phyloP scores from a whole-genome alignment of 2,329 filamentous ascomycete genomes.

The Cyclaneusma minus region DNA sequence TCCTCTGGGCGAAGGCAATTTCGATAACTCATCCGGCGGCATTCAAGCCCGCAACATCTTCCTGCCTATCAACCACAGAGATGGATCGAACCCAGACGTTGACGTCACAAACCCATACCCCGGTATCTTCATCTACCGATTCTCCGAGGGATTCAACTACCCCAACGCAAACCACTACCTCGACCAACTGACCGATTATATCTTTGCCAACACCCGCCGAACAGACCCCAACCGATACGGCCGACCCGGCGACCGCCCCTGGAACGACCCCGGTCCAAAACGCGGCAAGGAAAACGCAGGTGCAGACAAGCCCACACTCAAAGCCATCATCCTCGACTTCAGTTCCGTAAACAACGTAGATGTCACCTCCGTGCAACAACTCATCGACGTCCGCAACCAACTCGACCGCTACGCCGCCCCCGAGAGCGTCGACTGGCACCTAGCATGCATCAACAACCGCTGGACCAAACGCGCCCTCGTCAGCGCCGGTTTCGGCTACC shows the following conservation, averaged over 20 bases:
- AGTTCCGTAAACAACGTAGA: slow-evolving; percentile 89
- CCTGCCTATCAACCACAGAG: slow-evolving; percentile 71
- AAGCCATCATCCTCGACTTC: slow-evolving; percentile 89
- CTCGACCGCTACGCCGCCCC: slow-evolving; percentile 74
- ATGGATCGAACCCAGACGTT: slow-evolving; percentile 79
- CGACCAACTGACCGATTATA: slow-evolving; percentile 55
- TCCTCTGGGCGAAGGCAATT: too few relatives aligned
- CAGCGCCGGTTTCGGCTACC: slow-evolving; percentile 78
- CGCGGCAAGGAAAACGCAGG: slow-evolving; percentile 31
- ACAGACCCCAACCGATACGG: slow-evolving; percentile 55
- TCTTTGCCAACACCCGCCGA: slow-evolving; percentile 58
- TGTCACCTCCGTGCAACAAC: slow-evolving; percentile 77
- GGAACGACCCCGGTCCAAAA: slow-evolving; percentile 82
- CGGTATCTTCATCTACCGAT: slow-evolving; percentile 90
- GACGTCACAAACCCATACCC: slow-evolving; percentile 71
- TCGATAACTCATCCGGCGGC: slow-evolving; percentile 3
- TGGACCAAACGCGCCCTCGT: slow-evolving; percentile 89
- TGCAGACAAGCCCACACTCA: slow-evolving; percentile 49
- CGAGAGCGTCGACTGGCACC: slow-evolving; percentile 82
- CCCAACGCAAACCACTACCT: slow-evolving; percentile 84
- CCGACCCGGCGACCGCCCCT: slow-evolving; percentile 64
- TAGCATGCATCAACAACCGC: slow-evolving; percentile 82
- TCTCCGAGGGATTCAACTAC: slow-evolving; percentile 91
- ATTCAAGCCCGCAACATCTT: slow-evolving; percentile 56
- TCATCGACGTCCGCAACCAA: slow-evolving; percentile 91